Evolutionary conservation across 805 yeast species (phyloP).

Genomic region (Sugiyamaella mastotermitis): DNA sequence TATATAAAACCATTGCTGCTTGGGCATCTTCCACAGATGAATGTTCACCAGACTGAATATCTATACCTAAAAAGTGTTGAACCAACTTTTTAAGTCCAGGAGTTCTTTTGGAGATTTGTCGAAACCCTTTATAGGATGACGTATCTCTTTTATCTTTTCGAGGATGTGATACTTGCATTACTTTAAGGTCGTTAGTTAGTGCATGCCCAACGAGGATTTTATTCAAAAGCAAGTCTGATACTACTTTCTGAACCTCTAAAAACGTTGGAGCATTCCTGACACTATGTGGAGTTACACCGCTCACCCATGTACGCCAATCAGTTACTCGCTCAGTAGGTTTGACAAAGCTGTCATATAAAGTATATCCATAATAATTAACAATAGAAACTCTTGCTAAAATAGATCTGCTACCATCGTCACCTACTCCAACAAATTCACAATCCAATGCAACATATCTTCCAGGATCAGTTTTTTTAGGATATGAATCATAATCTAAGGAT

Average conservation of each 20-base stretch:
- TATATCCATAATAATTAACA: constrained; percentile 75
- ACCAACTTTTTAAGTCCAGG: constrained; percentile 69
- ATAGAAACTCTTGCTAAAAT: constrained; percentile 83
- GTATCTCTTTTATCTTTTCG: constrained; percentile 65
- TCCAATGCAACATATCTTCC: constrained; percentile 82
- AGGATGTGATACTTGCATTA: constrained; percentile 65
- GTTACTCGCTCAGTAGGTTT: constrained; percentile 69
- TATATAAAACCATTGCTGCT: constrained; percentile 78
- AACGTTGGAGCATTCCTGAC: constrained; percentile 65
- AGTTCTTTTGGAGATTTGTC: constrained; percentile 51
- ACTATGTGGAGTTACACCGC: constrained; percentile 71
- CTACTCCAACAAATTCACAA: constrained; percentile 93
- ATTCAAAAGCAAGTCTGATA: constrained; percentile 46
- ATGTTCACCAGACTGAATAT: constrained; percentile 71
- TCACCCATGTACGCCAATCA: constrained; percentile 90
- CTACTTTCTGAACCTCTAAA: constrained; percentile 56
- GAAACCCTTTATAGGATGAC: constrained; percentile 52
- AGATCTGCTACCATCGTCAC: constrained; percentile 57
- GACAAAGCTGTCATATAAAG: constrained; percentile 68
- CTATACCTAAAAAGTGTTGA: constrained; percentile 47
- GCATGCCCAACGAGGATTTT: constrained; percentile 73
- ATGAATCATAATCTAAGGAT: not conserved
- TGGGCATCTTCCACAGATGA: constrained; percentile 88
- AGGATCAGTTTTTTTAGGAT: constrained; percentile 29
- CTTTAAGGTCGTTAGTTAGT: constrained; percentile 67